These are phyloP conservation scores for Phytophthora ramorum DNA, from an alignment of 352 stramenopile genomes.

Conservation along the genomic window DNA sequence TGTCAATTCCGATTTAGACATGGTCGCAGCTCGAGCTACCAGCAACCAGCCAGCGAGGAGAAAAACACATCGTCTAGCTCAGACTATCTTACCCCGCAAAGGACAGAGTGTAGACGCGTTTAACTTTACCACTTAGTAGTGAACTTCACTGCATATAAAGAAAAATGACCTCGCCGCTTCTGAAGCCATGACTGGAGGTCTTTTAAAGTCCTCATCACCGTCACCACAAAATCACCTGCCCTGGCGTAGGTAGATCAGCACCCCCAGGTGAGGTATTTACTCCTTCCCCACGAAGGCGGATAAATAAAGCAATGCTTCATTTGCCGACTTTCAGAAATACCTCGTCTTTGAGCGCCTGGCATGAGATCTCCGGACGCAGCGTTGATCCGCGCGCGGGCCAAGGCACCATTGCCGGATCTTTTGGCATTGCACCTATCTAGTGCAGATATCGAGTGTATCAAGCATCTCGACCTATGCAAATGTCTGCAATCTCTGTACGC, in stretches of 20 bases:
- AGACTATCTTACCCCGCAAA: conserved; percentile 44
- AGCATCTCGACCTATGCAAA: conserved; percentile 51
- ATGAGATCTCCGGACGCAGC: conserved; percentile 54
- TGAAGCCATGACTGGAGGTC: not conserved
- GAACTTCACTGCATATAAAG: not conserved
- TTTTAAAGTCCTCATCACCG: too few relatives aligned
- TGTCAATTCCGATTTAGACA: conserved; percentile 36
- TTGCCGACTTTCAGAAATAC: conserved; percentile 15
- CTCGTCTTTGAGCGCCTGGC: conserved; percentile 9
- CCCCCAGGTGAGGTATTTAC: not conserved
- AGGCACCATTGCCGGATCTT: conserved; percentile 52
- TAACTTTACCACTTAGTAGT: conserved; percentile 42
- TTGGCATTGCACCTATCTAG: conserved; percentile 61
- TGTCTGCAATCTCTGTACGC: conserved; percentile 60
- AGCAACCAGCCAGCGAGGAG: conserved; percentile 15
- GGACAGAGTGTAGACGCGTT: conserved; percentile 40
- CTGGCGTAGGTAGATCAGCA: not conserved
- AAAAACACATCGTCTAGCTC: conserved; percentile 46
- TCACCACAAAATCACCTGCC: not conserved
- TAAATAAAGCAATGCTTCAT: conserved; percentile 21
- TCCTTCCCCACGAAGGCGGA: not conserved
- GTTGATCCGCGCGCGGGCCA: conserved; percentile 63
- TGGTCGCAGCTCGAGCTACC: conserved; percentile 28
- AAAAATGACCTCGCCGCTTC: not conserved
- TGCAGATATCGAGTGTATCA: conserved; percentile 58